Evolutionary conservation across 306 rosid genomes (phyloP).

Genomic region (Sechiopsis laciniata): DNA sequence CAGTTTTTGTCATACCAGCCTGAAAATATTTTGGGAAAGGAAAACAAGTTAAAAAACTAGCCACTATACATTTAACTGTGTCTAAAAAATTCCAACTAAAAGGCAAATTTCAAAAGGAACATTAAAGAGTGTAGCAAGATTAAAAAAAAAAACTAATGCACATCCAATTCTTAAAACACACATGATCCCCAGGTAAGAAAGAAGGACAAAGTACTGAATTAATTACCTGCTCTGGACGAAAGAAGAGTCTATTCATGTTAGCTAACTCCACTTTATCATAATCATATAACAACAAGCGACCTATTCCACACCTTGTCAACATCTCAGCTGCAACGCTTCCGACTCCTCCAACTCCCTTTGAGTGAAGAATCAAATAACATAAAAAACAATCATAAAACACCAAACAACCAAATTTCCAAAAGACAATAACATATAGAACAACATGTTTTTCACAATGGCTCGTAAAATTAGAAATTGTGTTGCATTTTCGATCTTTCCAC

Average conservation of each 20-base stretch:
- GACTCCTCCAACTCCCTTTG: slow-evolving; percentile 91
- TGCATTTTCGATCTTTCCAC: neutral
- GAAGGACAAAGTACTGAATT: slow-evolving; percentile 18
- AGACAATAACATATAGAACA: neutral
- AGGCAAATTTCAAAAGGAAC: neutral
- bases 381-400: slow-evolving; percentile 6
- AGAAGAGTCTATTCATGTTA: slow-evolving; percentile 93
- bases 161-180: slow-evolving; percentile 18
- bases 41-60: neutral
- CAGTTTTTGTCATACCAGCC: slow-evolving; percentile 95
- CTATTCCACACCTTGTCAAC: slow-evolving; percentile 96
- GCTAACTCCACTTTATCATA: slow-evolving; percentile 98
- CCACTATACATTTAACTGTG: neutral
- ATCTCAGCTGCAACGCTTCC: slow-evolving; percentile 99
- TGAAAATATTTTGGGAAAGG: slow-evolving; percentile 24
- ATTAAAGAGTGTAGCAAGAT: neutral
- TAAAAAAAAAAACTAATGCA: neutral
- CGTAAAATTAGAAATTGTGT: neutral
- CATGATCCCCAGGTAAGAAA: slow-evolving; percentile 14
- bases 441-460: neutral
- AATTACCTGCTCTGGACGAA: slow-evolving; percentile 90
- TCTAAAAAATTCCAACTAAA: slow-evolving; percentile 11
- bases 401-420: neutral
- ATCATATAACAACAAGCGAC: slow-evolving; percentile 92
- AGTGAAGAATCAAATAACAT: slow-evolving; percentile 16